phyloP scores from a whole-genome alignment of 495 filamentous ascomycete species.

The Beverwykella pulmonaria region DNA sequence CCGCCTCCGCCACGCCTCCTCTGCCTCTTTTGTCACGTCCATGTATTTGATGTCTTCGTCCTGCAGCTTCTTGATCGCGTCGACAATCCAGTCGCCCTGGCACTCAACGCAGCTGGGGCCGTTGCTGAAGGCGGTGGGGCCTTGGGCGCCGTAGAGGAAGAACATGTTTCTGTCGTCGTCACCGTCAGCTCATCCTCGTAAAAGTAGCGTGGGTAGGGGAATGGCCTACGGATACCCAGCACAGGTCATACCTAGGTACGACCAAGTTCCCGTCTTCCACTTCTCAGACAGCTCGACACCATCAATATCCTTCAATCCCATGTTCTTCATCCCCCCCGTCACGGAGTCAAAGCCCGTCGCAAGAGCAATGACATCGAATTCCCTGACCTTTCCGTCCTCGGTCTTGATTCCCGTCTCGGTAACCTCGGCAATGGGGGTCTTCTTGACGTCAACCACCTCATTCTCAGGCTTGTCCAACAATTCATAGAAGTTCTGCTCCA shows the following conservation, averaged over 20 bases:
- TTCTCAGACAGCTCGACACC: slow-evolving; percentile 51
- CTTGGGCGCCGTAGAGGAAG: slow-evolving; percentile 56
- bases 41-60: slow-evolving; percentile 50
- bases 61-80: slow-evolving; percentile 50
- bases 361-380: slow-evolving; percentile 57
- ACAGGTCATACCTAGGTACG: slow-evolving; percentile 55
- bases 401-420: slow-evolving; percentile 51
- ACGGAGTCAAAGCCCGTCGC: slow-evolving; percentile 61
- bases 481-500: slow-evolving; percentile 59
- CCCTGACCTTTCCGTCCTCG: slow-evolving; percentile 48
- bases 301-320: slow-evolving; percentile 53
- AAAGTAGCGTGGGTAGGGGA: no score
- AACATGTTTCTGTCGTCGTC: slow-evolving; percentile 51
- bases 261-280: slow-evolving; percentile 52
- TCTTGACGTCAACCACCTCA: slow-evolving; percentile 53
- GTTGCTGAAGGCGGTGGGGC: slow-evolving; percentile 55
- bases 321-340: slow-evolving; percentile 55
- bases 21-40: slow-evolving; percentile 51
- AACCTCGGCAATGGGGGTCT: slow-evolving; percentile 49
- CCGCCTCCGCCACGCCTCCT: slow-evolving; percentile 53
- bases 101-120: slow-evolving; percentile 54
- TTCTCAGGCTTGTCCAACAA: slow-evolving; percentile 54
- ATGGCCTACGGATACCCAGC: slow-evolving; percentile 52
- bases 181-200: background rate
- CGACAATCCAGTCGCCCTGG: slow-evolving; percentile 57